Conservation (phyloP, 2,329 filamentous ascomycete species). For the Parafenestella ontariensis region DNA sequence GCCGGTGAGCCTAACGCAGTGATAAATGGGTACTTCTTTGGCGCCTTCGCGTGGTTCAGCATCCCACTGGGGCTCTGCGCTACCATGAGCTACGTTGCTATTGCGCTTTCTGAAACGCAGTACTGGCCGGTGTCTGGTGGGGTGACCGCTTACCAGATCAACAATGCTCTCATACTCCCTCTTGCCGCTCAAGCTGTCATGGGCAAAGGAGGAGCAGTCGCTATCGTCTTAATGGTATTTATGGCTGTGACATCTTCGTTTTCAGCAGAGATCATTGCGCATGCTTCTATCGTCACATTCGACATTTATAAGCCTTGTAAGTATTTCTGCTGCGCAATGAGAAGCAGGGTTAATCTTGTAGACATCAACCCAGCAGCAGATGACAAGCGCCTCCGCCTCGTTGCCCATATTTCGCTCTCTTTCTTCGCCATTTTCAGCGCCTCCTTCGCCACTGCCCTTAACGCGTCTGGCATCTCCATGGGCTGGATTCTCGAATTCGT, state of each 20-base stretch:
- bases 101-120: too few relatives aligned
- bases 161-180: too few relatives aligned
- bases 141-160: too few relatives aligned
- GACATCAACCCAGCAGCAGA: constrained; percentile 60
- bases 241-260: constrained; percentile 57
- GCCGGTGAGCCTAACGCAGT: constrained; percentile 54
- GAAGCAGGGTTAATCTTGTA: not conserved
- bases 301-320: constrained; percentile 47
- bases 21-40: constrained; percentile 60
- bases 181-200: constrained; percentile 49
- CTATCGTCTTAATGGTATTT: constrained; percentile 48
- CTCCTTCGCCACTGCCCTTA: constrained; percentile 59
- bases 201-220: constrained; percentile 48
- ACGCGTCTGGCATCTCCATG: constrained; percentile 62
- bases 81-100: too few relatives aligned
- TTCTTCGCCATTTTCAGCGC: constrained; percentile 61
- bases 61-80: too few relatives aligned
- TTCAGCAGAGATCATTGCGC: constrained; percentile 61
- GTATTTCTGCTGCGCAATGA: too few relatives aligned
- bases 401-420: constrained; percentile 61
- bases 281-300: constrained; percentile 62
- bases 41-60: constrained; percentile 61
- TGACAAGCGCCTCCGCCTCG: too few relatives aligned
- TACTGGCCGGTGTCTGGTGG: too few relatives aligned
- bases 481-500: constrained; percentile 64